These are phyloP conservation scores for Cladosporium halotolerans DNA, from an alignment of 2,329 filamentous ascomycete species.

Conservation along the genomic window DNA sequence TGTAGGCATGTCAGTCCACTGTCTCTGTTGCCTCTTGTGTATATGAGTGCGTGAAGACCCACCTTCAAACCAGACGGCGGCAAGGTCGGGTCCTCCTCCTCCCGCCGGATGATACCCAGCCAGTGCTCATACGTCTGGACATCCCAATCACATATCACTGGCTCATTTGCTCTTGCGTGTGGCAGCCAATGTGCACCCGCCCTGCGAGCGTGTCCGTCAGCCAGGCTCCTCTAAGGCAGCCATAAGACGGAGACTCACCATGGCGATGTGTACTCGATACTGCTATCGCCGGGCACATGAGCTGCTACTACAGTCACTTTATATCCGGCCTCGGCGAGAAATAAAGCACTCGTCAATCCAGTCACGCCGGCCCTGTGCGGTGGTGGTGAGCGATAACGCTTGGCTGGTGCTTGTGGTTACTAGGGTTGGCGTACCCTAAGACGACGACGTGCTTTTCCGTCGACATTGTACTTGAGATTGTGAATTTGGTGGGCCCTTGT, in stretches of 20 bases:
- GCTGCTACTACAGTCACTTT: conserved; percentile 39
- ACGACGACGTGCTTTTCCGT: conserved; percentile 1
- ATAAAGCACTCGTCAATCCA: conserved; percentile 41
- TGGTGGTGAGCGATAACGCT: neutral
- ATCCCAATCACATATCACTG: conserved; percentile 37
- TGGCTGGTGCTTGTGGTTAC: conserved; percentile 9
- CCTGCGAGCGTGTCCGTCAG: conserved; percentile 22
- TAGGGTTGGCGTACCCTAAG: neutral
- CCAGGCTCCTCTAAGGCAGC: neutral
- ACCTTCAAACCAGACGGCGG: conserved; percentile 24
- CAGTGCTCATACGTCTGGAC: conserved; percentile 38
- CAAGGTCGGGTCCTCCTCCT: conserved; percentile 22
- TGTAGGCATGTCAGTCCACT: neutral
- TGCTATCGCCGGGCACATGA: conserved; percentile 37
- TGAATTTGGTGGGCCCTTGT: no score
- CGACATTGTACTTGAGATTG: neutral
- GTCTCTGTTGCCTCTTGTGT: neutral
- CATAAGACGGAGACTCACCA: conserved; percentile 26
- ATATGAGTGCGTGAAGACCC: neutral
- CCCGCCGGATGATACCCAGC: conserved; percentile 28
- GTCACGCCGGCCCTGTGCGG: conserved; percentile 39
- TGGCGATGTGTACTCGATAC: conserved; percentile 39
- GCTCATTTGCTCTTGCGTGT: conserved; percentile 31
- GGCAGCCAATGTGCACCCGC: conserved; percentile 46
- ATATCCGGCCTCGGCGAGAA: conserved; percentile 36